These are phyloP conservation scores for Petunia axillaris DNA, from an alignment of 257 asterid genomes.

Conservation along the genomic window DNA sequence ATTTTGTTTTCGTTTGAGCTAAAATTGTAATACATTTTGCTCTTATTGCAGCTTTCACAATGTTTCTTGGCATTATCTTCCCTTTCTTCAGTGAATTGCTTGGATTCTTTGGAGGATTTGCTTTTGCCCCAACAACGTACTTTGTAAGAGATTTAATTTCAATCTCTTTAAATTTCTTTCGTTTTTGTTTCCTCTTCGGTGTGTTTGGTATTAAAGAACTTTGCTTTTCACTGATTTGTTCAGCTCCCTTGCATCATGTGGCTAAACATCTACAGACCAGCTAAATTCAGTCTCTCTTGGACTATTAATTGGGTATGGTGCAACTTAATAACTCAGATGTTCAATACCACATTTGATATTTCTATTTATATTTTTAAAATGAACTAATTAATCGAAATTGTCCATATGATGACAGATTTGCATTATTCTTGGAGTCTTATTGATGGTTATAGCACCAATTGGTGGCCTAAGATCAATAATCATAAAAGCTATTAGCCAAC, in stretches of 20 bases:
- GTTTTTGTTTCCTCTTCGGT: not conserved
- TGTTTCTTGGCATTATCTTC: not conserved
- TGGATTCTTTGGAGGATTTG: constrained; percentile 31
- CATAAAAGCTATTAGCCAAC: constrained; percentile 14
- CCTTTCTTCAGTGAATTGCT: constrained; percentile 27
- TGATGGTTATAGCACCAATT: constrained; percentile 40
- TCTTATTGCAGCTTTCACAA: constrained; percentile 8
- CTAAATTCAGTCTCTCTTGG: constrained; percentile 52
- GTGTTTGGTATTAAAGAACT: not conserved
- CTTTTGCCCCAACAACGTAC: constrained; percentile 26
- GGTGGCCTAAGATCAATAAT: constrained; percentile 42
- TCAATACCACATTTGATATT: too few relatives aligned
- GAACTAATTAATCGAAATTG: not conserved
- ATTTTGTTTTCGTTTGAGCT: too few relatives aligned
- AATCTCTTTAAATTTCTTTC: too few relatives aligned
- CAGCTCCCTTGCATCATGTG: constrained; percentile 73
- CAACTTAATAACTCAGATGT: not conserved
- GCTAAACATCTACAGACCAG: constrained; percentile 49
- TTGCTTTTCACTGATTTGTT: not conserved
- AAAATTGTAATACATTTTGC: not conserved
- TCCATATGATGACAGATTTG: constrained; percentile 32
- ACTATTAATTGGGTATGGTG: constrained; percentile 50
- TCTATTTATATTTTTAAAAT: too few relatives aligned
- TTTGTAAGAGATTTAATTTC: constrained; percentile 14
- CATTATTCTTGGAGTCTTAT: constrained; percentile 35